phyloP scores from a whole-genome alignment of 2,329 filamentous ascomycete species.

The Didymella pomorum region DNA sequence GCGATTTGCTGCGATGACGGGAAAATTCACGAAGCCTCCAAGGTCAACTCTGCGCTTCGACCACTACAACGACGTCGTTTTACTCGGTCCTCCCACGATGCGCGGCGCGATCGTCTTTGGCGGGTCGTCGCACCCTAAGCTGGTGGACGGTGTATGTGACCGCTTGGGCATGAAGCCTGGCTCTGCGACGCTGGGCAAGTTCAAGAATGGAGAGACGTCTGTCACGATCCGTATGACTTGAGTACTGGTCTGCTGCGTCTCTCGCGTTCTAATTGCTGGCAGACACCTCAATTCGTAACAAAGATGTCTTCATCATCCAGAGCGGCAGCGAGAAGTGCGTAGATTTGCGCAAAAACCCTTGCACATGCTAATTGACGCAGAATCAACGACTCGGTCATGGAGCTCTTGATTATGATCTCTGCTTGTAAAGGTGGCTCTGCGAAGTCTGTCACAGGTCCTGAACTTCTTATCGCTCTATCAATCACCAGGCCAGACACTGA shows the following conservation, averaged over 20 bases:
- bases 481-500: slow-evolving; percentile 24
- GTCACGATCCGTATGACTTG: slow-evolving; percentile 66
- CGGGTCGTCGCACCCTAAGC: slow-evolving; percentile 69
- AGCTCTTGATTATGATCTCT: slow-evolving; percentile 98
- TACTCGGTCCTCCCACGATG: slow-evolving; percentile 59
- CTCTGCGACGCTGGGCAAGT: slow-evolving; percentile 69
- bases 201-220: slow-evolving; percentile 74
- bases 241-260: slow-evolving; percentile 11
- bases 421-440: slow-evolving; percentile 98
- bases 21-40: slow-evolving; percentile 36
- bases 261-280: slow-evolving; percentile 28
- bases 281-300: slow-evolving; percentile 81
- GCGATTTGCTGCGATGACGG: slow-evolving; percentile 29
- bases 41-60: slow-evolving; percentile 30
- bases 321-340: slow-evolving; percentile 82
- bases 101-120: slow-evolving; percentile 73
- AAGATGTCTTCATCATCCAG: slow-evolving; percentile 98
- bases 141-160: slow-evolving; percentile 72
- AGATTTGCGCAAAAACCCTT: slow-evolving; percentile 10
- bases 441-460: slow-evolving; percentile 91
- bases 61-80: slow-evolving; percentile 40
- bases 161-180: slow-evolving; percentile 68
- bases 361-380: slow-evolving; percentile 47
- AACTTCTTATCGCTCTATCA: slow-evolving; percentile 18
- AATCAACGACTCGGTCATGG: slow-evolving; percentile 99